Conservation (phyloP, 768 basidiomycete genomes). For the Myochromella boudieri region DNA sequence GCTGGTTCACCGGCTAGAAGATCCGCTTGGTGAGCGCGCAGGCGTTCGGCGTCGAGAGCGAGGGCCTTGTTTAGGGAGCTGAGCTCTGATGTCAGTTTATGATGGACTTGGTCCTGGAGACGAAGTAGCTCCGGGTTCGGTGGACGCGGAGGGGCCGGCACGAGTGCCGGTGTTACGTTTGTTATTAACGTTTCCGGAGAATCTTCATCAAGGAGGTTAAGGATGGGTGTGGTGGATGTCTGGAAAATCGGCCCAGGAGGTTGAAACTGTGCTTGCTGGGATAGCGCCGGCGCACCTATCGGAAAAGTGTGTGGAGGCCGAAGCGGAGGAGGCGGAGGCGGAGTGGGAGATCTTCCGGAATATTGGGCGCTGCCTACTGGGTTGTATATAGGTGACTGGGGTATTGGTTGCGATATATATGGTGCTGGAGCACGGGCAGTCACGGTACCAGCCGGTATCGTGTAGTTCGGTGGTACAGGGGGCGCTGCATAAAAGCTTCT, state of each 20-base stretch:
- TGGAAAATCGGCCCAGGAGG: slow-evolving; percentile 20
- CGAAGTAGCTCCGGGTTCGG: slow-evolving; percentile 88
- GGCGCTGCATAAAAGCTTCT: slow-evolving; percentile 7
- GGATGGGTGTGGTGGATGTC: slow-evolving; percentile 31
- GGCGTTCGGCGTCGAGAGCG: slow-evolving; percentile 65
- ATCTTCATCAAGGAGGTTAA: slow-evolving; percentile 71
- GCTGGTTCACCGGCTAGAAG: slow-evolving; percentile 90
- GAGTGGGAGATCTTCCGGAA: slow-evolving; percentile 11
- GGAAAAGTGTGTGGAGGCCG: neutral
- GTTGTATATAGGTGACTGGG: neutral
- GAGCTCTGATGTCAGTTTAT: slow-evolving; percentile 71
- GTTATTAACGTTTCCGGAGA: slow-evolving; percentile 27
- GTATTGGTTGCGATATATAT: neutral
- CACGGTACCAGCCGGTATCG: neutral
- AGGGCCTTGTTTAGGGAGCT: slow-evolving; percentile 67
- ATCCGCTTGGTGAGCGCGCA: slow-evolving; percentile 81
- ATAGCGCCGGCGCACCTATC: slow-evolving; percentile 16
- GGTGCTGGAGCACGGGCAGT: neutral
- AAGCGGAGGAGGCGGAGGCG: slow-evolving; percentile 26
- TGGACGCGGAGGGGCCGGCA: slow-evolving; percentile 70
- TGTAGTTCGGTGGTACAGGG: slow-evolving; percentile 7
- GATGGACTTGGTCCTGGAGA: slow-evolving; percentile 75
- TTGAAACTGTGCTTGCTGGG: slow-evolving; percentile 8
- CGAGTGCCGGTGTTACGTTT: slow-evolving; percentile 18
- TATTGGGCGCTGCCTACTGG: neutral